phyloP scores from a whole-genome alignment of 2,329 filamentous ascomycete species.

The Ceratocystis colombiana region DNA sequence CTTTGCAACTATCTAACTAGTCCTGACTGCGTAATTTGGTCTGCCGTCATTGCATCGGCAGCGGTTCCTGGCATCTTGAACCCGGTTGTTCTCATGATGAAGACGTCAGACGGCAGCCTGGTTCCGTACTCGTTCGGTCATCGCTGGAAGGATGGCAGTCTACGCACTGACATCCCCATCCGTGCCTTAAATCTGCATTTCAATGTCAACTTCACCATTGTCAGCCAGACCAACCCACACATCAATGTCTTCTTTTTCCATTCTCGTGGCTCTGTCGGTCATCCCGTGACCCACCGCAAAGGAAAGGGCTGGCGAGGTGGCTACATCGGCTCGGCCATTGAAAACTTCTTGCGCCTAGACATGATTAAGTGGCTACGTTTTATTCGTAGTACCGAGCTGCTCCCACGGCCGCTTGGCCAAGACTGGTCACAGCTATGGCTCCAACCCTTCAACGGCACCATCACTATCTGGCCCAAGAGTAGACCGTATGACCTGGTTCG shows the following conservation, averaged over 20 bases:
- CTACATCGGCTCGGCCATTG: slow-evolving; percentile 80
- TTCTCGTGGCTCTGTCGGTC: slow-evolving; percentile 79
- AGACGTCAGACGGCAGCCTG: slow-evolving; percentile 64
- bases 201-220: slow-evolving; percentile 96
- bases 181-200: slow-evolving; percentile 92
- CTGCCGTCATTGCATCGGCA: slow-evolving; percentile 84
- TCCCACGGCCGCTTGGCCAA: slow-evolving; percentile 81
- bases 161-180: slow-evolving; percentile 90
- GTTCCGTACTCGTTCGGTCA: slow-evolving; percentile 92
- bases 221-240: slow-evolving; percentile 82
- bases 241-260: slow-evolving; percentile 99
- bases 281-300: slow-evolving; percentile 85
- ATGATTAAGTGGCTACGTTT: slow-evolving; percentile 97
- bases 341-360: slow-evolving; percentile 94
- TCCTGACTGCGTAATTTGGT: slow-evolving; percentile 97
- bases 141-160: slow-evolving; percentile 96
- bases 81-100: slow-evolving; percentile 87
- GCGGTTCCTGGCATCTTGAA: slow-evolving; percentile 94
- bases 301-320: slow-evolving; percentile 93
- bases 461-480: slow-evolving; percentile 91
- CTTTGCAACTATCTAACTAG: slow-evolving; percentile 91
- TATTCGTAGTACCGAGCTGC: slow-evolving; percentile 77
- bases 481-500: slow-evolving; percentile 68
- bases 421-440: slow-evolving; percentile 97
- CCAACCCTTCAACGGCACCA: slow-evolving; percentile 85